Conservation (phyloP, 2,329 filamentous ascomycete species). For the Trichoderma simmonsii region DNA sequence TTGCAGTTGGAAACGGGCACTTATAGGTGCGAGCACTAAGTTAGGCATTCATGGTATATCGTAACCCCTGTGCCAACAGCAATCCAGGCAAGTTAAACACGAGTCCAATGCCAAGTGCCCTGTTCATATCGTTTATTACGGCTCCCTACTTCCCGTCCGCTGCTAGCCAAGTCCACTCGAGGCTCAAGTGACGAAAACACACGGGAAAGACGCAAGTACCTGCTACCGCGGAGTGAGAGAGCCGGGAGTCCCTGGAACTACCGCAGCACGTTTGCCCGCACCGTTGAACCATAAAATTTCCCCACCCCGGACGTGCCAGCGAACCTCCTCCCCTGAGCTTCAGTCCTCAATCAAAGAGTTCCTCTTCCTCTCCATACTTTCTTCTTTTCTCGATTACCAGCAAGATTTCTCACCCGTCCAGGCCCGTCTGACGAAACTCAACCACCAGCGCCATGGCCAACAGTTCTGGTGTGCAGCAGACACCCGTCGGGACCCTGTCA, state of each 20-base stretch:
- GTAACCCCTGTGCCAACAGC: neutral
- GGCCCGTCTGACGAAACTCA: neutral
- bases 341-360: neutral
- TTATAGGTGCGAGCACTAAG: neutral
- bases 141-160: neutral
- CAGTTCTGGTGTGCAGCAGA: slow-evolving; percentile 18
- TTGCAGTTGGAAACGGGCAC: neutral
- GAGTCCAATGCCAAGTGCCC: neutral
- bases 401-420: neutral
- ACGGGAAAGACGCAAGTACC: neutral
- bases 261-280: neutral
- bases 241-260: slow-evolving; percentile 11
- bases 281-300: slow-evolving; percentile 14
- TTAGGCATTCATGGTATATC: neutral
- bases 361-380: neutral
- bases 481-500: slow-evolving; percentile 15
- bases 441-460: slow-evolving; percentile 15
- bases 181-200: neutral
- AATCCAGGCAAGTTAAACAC: neutral
- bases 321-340: slow-evolving; percentile 11
- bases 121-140: neutral
- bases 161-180: neutral
- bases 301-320: slow-evolving; percentile 5
- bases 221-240: neutral
- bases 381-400: neutral